Evolutionary conservation across 1,284 basidiomycete genomes (phyloP).

Genomic region (Pseudozyma sp.): DNA sequence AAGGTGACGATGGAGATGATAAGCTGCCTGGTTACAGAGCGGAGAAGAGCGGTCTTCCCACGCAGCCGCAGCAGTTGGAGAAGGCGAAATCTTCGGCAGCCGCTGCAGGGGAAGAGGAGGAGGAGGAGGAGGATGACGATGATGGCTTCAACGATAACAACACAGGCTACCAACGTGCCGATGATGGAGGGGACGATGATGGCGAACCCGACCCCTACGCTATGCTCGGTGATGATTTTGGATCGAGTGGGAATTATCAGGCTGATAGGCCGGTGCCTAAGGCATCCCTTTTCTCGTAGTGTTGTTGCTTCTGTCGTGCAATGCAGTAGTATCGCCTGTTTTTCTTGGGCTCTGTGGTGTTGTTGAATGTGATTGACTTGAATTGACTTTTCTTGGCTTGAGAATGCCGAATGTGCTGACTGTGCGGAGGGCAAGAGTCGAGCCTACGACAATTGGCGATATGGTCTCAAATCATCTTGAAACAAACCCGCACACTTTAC

Average conservation of each 20-base stretch:
- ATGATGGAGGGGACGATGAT: constrained; percentile 17
- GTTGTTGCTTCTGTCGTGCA: neutral
- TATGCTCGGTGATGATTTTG: constrained; percentile 46
- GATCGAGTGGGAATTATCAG: constrained; percentile 18
- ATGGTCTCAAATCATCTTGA: too few relatives aligned
- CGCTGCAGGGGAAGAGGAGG: constrained; percentile 2
- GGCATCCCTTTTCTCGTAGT: constrained; percentile 14
- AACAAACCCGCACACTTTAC: too few relatives aligned
- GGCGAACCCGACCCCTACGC: constrained; percentile 42
- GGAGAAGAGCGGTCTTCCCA: neutral
- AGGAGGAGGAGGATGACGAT: neutral
- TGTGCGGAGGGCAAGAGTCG: too few relatives aligned
- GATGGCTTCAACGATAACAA: constrained; percentile 1
- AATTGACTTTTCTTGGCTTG: too few relatives aligned
- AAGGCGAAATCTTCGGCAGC: neutral
- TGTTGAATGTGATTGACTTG: too few relatives aligned
- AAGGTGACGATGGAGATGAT: neutral
- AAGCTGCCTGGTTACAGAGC: neutral
- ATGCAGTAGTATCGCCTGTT: too few relatives aligned
- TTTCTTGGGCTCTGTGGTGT: too few relatives aligned
- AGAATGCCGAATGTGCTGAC: too few relatives aligned
- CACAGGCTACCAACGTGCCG: too few relatives aligned
- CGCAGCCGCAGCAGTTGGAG: neutral
- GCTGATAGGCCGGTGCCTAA: constrained; percentile 24
- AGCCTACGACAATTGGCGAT: too few relatives aligned